Evolutionary conservation across 345 rosid species (phyloP).

Genomic region (Noccaea caerulescens): DNA sequence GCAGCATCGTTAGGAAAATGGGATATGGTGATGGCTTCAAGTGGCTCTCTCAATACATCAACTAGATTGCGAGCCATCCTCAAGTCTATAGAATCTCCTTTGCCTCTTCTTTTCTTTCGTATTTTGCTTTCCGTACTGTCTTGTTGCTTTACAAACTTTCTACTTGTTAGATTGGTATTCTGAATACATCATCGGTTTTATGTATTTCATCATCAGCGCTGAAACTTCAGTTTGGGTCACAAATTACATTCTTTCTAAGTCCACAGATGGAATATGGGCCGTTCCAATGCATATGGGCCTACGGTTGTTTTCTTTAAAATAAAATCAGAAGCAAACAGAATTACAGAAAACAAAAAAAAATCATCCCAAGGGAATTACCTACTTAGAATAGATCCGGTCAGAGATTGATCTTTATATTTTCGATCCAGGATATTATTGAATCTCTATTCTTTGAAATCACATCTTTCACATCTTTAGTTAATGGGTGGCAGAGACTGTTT

Average conservation of each 20-base stretch:
- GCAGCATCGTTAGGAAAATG: conserved; percentile 84
- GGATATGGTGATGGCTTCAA: conserved; percentile 79
- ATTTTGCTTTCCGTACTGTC: conserved; percentile 14
- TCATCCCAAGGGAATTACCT: too few species aligned
- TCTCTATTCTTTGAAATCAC: neutral
- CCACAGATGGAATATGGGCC: too few species aligned
- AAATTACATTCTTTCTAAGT: too few species aligned
- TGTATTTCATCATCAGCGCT: too few species aligned
- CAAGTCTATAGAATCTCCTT: neutral
- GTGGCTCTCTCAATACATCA: conserved; percentile 77
- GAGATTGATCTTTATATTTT: too few species aligned
- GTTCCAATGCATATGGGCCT: too few species aligned
- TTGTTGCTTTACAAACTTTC: conserved; percentile 1
- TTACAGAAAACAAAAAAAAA: neutral
- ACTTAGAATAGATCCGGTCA: too few species aligned
- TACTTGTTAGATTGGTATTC: conserved; percentile 8
- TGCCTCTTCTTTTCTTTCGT: neutral
- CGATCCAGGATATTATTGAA: neutral
- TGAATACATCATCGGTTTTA: too few species aligned
- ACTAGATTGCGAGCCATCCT: conserved; percentile 30
- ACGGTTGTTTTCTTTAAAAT: too few species aligned
- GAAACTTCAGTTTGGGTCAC: too few species aligned
- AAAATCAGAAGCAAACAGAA: neutral
- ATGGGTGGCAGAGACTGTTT: conserved; percentile 31
- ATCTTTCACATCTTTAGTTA: conserved; percentile 4